These are phyloP conservation scores for Biscogniauxia sp. DNA, from an alignment of 2,329 filamentous ascomycete species.

Conservation along the genomic window DNA sequence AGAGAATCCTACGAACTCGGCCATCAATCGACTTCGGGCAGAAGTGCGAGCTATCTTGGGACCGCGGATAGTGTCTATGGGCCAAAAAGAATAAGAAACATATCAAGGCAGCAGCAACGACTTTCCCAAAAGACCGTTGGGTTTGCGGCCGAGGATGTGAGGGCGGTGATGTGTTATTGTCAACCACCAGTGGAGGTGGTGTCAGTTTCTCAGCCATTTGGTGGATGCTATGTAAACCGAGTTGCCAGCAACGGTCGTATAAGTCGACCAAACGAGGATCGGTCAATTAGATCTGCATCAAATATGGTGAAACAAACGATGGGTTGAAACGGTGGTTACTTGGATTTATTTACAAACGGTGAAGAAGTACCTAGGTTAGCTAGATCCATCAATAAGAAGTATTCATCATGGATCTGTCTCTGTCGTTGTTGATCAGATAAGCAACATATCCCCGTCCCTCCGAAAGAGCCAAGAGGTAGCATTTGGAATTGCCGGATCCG, in stretches of 20 bases:
- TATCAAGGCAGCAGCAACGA: background rate
- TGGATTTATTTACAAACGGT: slow-evolving; percentile 12
- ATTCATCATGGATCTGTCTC: too few relatives aligned
- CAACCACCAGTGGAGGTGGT: background rate
- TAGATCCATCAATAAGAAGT: too few relatives aligned
- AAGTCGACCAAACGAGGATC: background rate
- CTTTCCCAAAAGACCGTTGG: background rate
- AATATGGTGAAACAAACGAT: slow-evolving; percentile 22
- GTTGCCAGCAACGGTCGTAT: background rate
- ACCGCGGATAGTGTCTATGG: slow-evolving; percentile 20
- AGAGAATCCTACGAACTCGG: slow-evolving; percentile 46
- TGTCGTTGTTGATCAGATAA: too few relatives aligned
- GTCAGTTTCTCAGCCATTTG: background rate
- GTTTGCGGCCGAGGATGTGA: background rate
- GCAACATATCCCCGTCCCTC: too few relatives aligned
- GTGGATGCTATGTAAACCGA: background rate
- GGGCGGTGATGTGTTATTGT: background rate
- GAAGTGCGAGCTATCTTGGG: slow-evolving; percentile 23
- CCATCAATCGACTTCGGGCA: slow-evolving; percentile 39
- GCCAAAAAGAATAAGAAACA: slow-evolving; percentile 4
- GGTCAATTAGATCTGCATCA: too few relatives aligned
- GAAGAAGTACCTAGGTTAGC: too few relatives aligned
- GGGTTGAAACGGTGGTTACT: slow-evolving; percentile 10
- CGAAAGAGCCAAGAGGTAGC: too few relatives aligned
- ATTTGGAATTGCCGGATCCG: too few relatives aligned